These are phyloP conservation scores for Pythium sp. DNA, from an alignment of 352 stramenopile species.

Conservation along the genomic window DNA sequence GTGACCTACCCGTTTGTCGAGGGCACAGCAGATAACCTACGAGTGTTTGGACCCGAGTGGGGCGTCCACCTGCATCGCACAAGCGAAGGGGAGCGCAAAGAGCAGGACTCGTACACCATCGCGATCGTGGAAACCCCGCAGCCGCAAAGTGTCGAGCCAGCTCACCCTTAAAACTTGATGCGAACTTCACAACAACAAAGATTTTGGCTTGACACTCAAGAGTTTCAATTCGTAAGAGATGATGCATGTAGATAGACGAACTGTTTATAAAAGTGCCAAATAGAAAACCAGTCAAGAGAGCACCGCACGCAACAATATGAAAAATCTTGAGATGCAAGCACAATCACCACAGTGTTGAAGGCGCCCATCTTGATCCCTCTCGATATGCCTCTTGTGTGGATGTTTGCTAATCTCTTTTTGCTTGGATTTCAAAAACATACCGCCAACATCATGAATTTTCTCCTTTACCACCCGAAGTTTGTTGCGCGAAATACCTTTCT, in stretches of 20 bases:
- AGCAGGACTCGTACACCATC: conserved; percentile 41
- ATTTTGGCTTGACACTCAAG: not conserved
- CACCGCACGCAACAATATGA: not conserved
- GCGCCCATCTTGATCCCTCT: not conserved
- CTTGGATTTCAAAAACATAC: not conserved
- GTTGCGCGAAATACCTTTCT: not conserved
- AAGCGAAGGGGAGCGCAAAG: conserved; percentile 5
- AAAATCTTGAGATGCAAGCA: not conserved
- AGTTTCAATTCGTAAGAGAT: not conserved
- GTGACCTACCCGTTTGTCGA: conserved; percentile 36
- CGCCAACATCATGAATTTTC: not conserved
- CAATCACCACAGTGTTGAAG: not conserved
- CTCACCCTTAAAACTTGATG: not conserved
- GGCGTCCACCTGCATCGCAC: conserved; percentile 42
- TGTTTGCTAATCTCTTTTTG: not conserved
- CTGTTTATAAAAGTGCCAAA: conserved; percentile 1
- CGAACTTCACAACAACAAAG: not conserved
- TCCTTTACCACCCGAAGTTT: not conserved
- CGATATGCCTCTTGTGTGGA: not conserved
- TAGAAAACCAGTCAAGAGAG: not conserved
- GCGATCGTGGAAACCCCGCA: conserved; percentile 47
- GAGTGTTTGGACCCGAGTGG: conserved; percentile 56
- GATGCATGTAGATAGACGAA: conserved; percentile 2
- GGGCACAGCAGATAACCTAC: conserved; percentile 34
- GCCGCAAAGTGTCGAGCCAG: conserved; percentile 19